Evolutionary conservation across 768 basidiomycete species (phyloP).

Genomic region (Neoboletus magnificus): DNA sequence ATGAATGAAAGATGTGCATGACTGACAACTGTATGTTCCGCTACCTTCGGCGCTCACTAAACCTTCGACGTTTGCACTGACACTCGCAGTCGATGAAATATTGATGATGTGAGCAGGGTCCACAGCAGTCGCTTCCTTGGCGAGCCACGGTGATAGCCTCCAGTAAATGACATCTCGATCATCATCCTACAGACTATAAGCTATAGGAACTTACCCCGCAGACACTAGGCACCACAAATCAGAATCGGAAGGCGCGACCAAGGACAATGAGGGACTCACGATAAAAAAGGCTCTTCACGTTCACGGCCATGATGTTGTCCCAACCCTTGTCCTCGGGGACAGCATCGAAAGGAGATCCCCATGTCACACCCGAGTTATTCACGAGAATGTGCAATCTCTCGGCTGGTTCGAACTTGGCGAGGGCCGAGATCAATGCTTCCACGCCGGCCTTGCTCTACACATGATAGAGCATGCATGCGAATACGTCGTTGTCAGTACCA

Average conservation of each 20-base stretch:
- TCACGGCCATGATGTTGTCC: conserved; percentile 80
- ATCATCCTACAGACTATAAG: background rate
- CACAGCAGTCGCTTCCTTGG: conserved; percentile 56
- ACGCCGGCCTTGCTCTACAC: conserved; percentile 76
- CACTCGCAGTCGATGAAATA: conserved; percentile 68
- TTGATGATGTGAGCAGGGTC: conserved; percentile 81
- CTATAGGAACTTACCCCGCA: conserved; percentile 31
- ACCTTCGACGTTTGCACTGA: conserved; percentile 49
- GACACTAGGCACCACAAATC: conserved; percentile 36
- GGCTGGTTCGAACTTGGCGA: conserved; percentile 58
- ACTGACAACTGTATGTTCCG: conserved; percentile 80
- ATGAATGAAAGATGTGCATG: background rate
- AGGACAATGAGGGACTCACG: conserved; percentile 39
- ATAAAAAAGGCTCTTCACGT: conserved; percentile 85
- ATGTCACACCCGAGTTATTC: conserved; percentile 79
- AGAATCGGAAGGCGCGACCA: background rate
- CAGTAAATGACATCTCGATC: background rate
- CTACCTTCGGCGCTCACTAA: conserved; percentile 49
- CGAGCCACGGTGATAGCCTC: conserved; percentile 47
- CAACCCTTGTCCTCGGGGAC: conserved; percentile 82
- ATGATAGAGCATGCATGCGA: background rate
- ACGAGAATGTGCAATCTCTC: conserved; percentile 76
- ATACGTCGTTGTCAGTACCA: background rate
- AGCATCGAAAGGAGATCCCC: conserved; percentile 68
- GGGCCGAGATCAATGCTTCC: conserved; percentile 62